phyloP scores from a whole-genome alignment of 2,329 filamentous ascomycete genomes.

The Exserohilum turcica region DNA sequence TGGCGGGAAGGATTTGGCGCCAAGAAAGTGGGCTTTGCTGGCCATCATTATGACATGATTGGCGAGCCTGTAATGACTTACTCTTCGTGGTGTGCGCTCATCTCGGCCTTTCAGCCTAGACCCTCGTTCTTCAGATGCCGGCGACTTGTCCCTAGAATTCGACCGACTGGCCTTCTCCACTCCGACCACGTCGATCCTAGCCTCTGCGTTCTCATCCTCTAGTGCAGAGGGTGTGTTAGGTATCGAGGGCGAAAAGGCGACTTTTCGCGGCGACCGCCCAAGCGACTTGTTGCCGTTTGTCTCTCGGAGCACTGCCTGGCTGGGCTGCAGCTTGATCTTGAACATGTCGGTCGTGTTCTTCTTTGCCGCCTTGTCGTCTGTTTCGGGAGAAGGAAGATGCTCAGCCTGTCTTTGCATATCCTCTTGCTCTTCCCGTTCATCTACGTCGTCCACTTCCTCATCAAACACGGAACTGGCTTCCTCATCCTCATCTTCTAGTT shows the following conservation, averaged over 20 bases:
- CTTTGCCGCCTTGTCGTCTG: slow-evolving; percentile 24
- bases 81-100: slow-evolving; percentile 41
- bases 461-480: slow-evolving; percentile 38
- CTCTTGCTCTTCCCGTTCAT: slow-evolving; percentile 3
- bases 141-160: slow-evolving; percentile 23
- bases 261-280: slow-evolving; percentile 46
- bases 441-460: slow-evolving; percentile 34
- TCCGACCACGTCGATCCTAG: slow-evolving; percentile 35
- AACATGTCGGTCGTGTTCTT: slow-evolving; percentile 38
- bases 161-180: slow-evolving; percentile 22
- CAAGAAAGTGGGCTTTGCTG: slow-evolving; percentile 37
- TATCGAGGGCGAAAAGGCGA: slow-evolving; percentile 46
- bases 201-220: slow-evolving; percentile 41
- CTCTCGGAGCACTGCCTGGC: slow-evolving; percentile 42
- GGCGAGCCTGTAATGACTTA: slow-evolving; percentile 43
- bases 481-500: slow-evolving; percentile 22
- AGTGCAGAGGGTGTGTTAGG: slow-evolving; percentile 40
- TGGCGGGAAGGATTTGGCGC: slow-evolving; percentile 14
- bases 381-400: slow-evolving; percentile 33
- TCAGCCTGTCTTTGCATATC: slow-evolving; percentile 8
- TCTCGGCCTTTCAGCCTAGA: slow-evolving; percentile 31
- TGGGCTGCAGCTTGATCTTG: slow-evolving; percentile 41
- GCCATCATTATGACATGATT: slow-evolving; percentile 31
- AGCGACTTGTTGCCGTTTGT: slow-evolving; percentile 45
- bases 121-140: slow-evolving; percentile 25